Evolutionary conservation across 2,329 filamentous ascomycete genomes (phyloP), one percentile per base, ranked within the genome.

Genomic region (Teratosphaeria pseudoeucalypti): DNA sequence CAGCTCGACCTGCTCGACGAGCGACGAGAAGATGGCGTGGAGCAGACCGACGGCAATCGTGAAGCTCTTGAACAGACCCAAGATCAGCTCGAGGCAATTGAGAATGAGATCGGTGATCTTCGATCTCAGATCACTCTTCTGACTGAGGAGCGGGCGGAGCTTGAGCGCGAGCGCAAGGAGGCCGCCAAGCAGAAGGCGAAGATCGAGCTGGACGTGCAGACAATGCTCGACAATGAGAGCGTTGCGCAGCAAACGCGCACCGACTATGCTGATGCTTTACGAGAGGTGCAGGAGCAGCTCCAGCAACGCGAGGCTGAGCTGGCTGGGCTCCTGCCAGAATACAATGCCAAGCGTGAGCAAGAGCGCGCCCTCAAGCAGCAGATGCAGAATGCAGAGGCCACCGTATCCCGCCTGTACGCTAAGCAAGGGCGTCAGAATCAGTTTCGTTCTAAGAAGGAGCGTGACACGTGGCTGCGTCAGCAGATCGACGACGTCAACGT

Each of bases 391-490:
- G 88, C 88, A 0, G 88, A 95, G 68, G 86, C 86, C 7, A 82
- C 83, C 5, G 82, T 89, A 52, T 85, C 88, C 64, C 86, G 92
- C 43, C 82, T 99, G 7, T 90, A 95, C 70, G 89, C 89, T 56
- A 99, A 99, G 73, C 92, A 99, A 75, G 90, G 88, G 52, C 87
- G 92, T 54, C 91, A 88, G 65, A 87, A 88, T 19, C 88, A 90
- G 63, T 99, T 96, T 74, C 88, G 82, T 70, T 95, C 85, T 72
- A 96, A 96, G 77, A 82, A 84, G 9, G 90, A 97, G 71, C 86
- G 95, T 52, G 92, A 99, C 72, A 82, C 84, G 39, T 96, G 85
- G 80, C 78, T 99, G 56, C 85, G 84, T 62, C 82, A 84, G 62
- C 88, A 96, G 74, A 89, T 97, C 59, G 81, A 88, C 53, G 88